Base-by-base conservation (phyloP, 2,329 filamentous ascomycete species). In the Claviceps sp. region DNA sequence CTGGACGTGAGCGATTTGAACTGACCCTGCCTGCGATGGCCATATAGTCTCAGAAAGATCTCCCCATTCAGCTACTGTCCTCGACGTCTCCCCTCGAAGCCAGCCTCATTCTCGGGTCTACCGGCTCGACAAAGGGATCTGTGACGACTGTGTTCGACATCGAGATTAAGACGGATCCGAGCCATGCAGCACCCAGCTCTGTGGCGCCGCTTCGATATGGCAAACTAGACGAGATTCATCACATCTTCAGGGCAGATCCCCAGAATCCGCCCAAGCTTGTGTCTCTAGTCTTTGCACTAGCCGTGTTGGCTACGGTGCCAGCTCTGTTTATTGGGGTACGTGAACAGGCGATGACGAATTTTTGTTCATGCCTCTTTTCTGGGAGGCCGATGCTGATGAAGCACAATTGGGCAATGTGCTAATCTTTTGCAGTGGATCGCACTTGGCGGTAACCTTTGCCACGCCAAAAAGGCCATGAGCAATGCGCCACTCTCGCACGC, bases 71-170 rank as follows among this genome's bases (percentile, higher is more conserved):
- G 69, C 82, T 97, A 62, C 79, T 94, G 56, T 73, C 76, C 43
- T 76, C 84, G 34, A 66, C 76, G 47, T 68, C 79, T 51, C 83
- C 86, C 1, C 77, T 97, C 62, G 76, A 82, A 59, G 90, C 88
- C n/a, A 86, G 82, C 55, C 71, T 98, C 45, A 75, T 95, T 47
- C 78, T 98, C 58, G 93, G 79, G 56, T 95, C 90, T 0, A 95
- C 95, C 64, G 91, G 91, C 56, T 76, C 80, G 1, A 78, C 85
- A 7, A 71, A 76, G 38, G 82, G 83, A 13, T 82, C 86, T 64
- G 77, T 83, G 58, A 76, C 76, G 52, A 77, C 80, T 54, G 77
- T 83, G 37, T 97, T 97, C 72, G 76, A 87, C 57, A 70, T 96
- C 29, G 70, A 78, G 46, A 68, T 95, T 51, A 70, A 77, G 56